Percentiles rank a stretch among this genome's conserved stretches.
Conservation (phyloP, 2,329 filamentous ascomycete species). For the Hypoxylon sp. region DNA sequence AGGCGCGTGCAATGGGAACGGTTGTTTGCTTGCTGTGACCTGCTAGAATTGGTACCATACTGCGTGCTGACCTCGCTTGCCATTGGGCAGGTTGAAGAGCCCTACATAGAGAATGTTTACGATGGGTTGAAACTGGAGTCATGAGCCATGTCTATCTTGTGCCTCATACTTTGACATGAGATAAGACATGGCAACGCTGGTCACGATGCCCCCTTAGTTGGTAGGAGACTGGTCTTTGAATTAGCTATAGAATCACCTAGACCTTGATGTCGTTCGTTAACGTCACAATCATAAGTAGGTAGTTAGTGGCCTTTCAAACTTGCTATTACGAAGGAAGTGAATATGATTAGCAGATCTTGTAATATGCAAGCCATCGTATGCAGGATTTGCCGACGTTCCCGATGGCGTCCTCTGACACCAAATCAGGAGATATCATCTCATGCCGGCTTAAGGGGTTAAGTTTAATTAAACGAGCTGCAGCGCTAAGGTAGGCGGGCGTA, state of each 20-base stretch:
- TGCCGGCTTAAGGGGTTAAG: constrained; percentile 1
- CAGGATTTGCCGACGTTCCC: neutral
- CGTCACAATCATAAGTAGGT: neutral
- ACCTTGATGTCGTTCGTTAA: neutral
- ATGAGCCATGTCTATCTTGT: neutral
- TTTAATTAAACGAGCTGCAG: neutral
- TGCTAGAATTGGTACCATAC: neutral
- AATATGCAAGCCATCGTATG: constrained; percentile 8
- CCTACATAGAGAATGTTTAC: neutral
- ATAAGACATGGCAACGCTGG: neutral
- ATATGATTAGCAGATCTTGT: constrained; percentile 12
- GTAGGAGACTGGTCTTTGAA: neutral
- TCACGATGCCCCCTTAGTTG: neutral
- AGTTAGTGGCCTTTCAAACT: neutral
- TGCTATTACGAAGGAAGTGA: neutral
- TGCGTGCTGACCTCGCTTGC: neutral
- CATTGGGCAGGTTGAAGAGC: neutral
- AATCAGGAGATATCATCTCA: constrained; percentile 2
- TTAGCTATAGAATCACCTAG: neutral
- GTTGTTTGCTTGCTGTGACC: neutral
- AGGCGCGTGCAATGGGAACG: neutral
- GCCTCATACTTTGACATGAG: neutral
- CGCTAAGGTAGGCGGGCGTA: constrained; percentile 5
- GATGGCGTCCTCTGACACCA: constrained; percentile 4
- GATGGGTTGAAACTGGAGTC: neutral